phyloP scores from a whole-genome alignment of 345 rosid species.

The Garcia nutans region DNA sequence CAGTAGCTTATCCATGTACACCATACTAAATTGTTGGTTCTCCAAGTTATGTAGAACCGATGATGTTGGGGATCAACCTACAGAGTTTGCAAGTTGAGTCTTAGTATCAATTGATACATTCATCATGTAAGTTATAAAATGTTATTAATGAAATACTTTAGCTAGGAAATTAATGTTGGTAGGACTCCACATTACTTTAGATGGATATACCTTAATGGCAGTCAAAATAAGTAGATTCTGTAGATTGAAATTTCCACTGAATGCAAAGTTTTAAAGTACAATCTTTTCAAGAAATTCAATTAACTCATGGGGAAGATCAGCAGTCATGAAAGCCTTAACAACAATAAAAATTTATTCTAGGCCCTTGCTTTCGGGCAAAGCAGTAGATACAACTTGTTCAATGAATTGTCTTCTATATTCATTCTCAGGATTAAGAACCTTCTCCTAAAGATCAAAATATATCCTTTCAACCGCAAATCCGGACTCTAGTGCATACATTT shows the following conservation, averaged over 20 bases:
- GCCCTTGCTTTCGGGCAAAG: constrained; percentile 88
- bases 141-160: too few relatives aligned
- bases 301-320: constrained; percentile 76
- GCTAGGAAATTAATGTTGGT: too few relatives aligned
- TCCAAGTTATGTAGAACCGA: too few relatives aligned
- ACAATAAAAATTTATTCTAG: constrained; percentile 83
- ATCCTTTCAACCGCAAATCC: constrained; percentile 98
- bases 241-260: constrained; percentile 94
- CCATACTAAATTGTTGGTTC: too few relatives aligned
- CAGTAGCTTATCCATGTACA: too few relatives aligned
- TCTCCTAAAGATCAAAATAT: constrained; percentile 98
- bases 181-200: constrained; percentile 97
- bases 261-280: constrained; percentile 94
- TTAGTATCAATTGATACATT: too few relatives aligned
- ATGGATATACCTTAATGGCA: constrained; percentile 92
- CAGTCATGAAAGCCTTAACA: constrained; percentile 83
- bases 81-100: too few relatives aligned
- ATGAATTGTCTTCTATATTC: constrained; percentile 86
- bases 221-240: constrained; percentile 97
- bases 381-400: constrained; percentile 97
- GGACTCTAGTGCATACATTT: not conserved
- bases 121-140: too few relatives aligned
- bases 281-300: constrained; percentile 93
- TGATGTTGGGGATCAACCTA: too few relatives aligned
- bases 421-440: constrained; percentile 84